A percentile compares a stretch with the other conserved stretches of the same genome.
Evolutionary conservation across 140 eudicot species (phyloP).

Genomic region (Artemisia princeps): DNA sequence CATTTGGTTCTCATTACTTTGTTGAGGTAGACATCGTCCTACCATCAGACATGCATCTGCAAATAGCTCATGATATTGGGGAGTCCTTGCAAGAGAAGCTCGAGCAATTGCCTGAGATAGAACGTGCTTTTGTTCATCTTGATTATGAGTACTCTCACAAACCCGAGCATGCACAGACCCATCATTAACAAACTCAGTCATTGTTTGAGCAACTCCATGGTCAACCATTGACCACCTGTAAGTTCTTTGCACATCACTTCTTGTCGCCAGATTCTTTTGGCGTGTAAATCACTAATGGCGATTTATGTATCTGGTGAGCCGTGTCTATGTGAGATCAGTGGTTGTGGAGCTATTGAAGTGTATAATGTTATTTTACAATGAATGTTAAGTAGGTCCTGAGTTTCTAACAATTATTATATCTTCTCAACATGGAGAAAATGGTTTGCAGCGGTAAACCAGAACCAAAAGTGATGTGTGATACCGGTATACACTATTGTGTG

Average conservation of each 20-base stretch:
- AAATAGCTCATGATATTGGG: constrained; percentile 59
- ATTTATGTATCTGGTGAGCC: not conserved
- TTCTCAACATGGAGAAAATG: too few species aligned
- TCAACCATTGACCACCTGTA: constrained; percentile 6
- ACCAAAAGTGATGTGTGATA: too few species aligned
- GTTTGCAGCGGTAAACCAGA: too few species aligned
- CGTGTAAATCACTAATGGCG: not conserved
- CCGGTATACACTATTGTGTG: too few species aligned
- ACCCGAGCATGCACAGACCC: constrained; percentile 60
- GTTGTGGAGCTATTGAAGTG: constrained; percentile 17
- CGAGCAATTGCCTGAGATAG: constrained; percentile 59
- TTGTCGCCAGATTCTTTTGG: not conserved
- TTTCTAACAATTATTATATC: not conserved
- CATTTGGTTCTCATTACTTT: constrained; percentile 66
- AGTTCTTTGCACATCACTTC: not conserved
- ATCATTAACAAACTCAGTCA: constrained; percentile 15
- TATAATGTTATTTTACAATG: constrained; percentile 5
- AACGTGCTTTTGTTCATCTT: constrained; percentile 66
- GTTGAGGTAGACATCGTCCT: constrained; percentile 75
- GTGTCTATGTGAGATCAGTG: not conserved
- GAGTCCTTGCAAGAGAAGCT: constrained; percentile 68
- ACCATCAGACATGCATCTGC: constrained; percentile 53
- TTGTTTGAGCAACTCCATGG: constrained; percentile 6
- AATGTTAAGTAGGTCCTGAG: constrained; percentile 7
- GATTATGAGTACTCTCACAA: constrained; percentile 61